A percentile compares a stretch with the other conserved stretches of the same genome.
Evolutionary conservation across 78 protist genomes (phyloP).

Genomic region (Speleostelium caveatum): DNA sequence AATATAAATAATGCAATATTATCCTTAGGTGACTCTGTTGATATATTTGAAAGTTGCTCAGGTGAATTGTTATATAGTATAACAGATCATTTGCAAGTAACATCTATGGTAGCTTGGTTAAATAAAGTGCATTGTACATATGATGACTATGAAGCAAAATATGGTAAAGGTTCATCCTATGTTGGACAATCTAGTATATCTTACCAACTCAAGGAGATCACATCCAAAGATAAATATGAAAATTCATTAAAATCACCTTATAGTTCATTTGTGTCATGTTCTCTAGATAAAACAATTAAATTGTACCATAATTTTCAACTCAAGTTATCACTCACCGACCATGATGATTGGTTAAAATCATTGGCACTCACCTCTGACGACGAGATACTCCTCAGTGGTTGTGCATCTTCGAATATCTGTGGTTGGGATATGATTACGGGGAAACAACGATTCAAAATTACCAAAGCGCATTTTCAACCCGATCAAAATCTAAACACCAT

Average conservation of each 20-base stretch:
- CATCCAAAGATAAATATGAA: background rate
- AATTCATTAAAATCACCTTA: slow-evolving; percentile 14
- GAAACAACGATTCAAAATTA: background rate
- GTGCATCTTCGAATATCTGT: slow-evolving; percentile 41
- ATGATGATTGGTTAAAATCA: slow-evolving; percentile 72
- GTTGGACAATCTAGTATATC: background rate
- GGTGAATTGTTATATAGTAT: slow-evolving; percentile 44
- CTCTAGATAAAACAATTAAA: slow-evolving; percentile 63
- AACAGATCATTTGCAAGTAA: slow-evolving; percentile 31
- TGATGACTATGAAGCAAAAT: background rate
- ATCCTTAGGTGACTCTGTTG: slow-evolving; percentile 27
- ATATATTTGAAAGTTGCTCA: slow-evolving; percentile 44
- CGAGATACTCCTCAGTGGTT: slow-evolving; percentile 33
- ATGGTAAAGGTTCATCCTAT: background rate
- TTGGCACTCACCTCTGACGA: slow-evolving; percentile 22
- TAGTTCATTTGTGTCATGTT: slow-evolving; percentile 57
- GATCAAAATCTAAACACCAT: slow-evolving; percentile 31
- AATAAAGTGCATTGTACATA: background rate
- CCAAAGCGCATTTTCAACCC: slow-evolving; percentile 22
- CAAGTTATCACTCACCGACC: slow-evolving; percentile 12
- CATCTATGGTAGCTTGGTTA: slow-evolving; percentile 43
- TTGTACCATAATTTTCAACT: slow-evolving; percentile 24
- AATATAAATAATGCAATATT: too few relatives aligned
- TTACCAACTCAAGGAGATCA: background rate
- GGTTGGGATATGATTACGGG: slow-evolving; percentile 45